These are phyloP conservation scores for Serendipita sp. DNA, from an alignment of 768 basidiomycete species.

Conservation along the genomic window DNA sequence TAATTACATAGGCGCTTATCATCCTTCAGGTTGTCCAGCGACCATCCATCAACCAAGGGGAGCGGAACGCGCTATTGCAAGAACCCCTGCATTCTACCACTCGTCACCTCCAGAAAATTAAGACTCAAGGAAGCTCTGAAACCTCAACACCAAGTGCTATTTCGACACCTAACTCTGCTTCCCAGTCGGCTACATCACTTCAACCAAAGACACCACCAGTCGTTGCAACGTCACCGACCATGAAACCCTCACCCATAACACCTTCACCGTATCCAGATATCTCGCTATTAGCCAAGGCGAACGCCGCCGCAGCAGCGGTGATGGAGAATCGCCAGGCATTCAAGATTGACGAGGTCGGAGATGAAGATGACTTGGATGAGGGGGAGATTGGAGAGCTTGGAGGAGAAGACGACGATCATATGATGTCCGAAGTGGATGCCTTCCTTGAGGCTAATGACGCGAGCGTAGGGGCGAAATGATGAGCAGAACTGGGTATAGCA, in stretches of 20 bases:
- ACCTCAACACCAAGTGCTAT: slow-evolving; percentile 17
- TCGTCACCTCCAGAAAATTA: slow-evolving; percentile 15
- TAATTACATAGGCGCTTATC: slow-evolving; percentile 6
- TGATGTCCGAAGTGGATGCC: slow-evolving; percentile 90
- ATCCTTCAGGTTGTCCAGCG: slow-evolving; percentile 40
- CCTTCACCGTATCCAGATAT: slow-evolving; percentile 24
- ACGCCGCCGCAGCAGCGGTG: slow-evolving; percentile 63
- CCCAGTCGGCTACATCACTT: slow-evolving; percentile 13
- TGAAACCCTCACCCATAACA: slow-evolving; percentile 21
- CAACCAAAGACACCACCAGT: slow-evolving; percentile 12
- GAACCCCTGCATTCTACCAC: slow-evolving; percentile 67
- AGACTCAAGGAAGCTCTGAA: slow-evolving; percentile 15
- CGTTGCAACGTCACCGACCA: slow-evolving; percentile 14
- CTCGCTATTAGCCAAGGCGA: slow-evolving; percentile 24
- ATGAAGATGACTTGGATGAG: slow-evolving; percentile 60
- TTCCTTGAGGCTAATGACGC: slow-evolving; percentile 90
- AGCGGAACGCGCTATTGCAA: slow-evolving; percentile 37
- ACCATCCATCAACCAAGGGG: slow-evolving; percentile 77
- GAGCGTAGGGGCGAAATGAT: slow-evolving; percentile 59
- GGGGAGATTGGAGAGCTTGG: slow-evolving; percentile 35
- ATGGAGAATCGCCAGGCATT: slow-evolving; percentile 80
- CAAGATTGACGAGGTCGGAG: slow-evolving; percentile 88
- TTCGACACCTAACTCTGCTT: slow-evolving; percentile 8
- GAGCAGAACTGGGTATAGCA: slow-evolving; percentile 36
- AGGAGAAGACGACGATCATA: slow-evolving; percentile 44